Evolutionary conservation across 257 asterid genomes (phyloP).

Genomic region (Knoxia roxburghii): DNA sequence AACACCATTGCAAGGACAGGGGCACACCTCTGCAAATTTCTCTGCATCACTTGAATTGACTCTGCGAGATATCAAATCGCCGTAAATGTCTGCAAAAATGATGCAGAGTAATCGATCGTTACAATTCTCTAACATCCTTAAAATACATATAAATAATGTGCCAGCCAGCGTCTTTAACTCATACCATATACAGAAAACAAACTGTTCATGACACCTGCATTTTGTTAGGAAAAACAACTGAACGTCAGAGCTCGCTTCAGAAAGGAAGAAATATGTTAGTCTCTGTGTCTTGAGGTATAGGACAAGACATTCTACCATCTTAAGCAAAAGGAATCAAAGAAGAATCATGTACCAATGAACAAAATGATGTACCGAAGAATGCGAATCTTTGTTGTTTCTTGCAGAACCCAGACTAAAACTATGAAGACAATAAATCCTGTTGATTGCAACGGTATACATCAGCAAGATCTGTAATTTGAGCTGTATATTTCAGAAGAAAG

Average conservation of each 20-base stretch:
- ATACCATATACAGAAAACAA: constrained; percentile 38
- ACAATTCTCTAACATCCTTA: not conserved
- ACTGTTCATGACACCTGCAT: constrained; percentile 46
- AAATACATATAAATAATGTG: not conserved
- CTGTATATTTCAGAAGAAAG: constrained; percentile 2
- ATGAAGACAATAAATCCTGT: constrained; percentile 34
- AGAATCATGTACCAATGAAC: constrained; percentile 27
- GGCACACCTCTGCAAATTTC: constrained; percentile 41
- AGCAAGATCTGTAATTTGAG: constrained; percentile 5
- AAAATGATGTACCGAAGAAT: constrained; percentile 40
- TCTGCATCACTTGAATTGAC: constrained; percentile 38
- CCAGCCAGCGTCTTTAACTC: not conserved
- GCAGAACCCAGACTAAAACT: constrained; percentile 36
- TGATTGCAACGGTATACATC: constrained; percentile 10
- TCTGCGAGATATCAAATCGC: constrained; percentile 35
- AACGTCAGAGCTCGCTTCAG: not conserved
- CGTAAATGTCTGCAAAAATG: constrained; percentile 31
- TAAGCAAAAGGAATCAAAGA: constrained; percentile 5
- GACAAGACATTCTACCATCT: too few species aligned
- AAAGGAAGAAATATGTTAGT: not conserved
- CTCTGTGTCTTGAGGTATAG: not conserved
- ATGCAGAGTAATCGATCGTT: not conserved
- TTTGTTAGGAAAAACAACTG: constrained; percentile 1
- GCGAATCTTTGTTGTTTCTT: constrained; percentile 32
- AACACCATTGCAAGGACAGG: constrained; percentile 44